These are phyloP conservation scores for Coemansia sp. DNA, from an alignment of 192 early-diverging fungal species.

Conservation along the genomic window DNA sequence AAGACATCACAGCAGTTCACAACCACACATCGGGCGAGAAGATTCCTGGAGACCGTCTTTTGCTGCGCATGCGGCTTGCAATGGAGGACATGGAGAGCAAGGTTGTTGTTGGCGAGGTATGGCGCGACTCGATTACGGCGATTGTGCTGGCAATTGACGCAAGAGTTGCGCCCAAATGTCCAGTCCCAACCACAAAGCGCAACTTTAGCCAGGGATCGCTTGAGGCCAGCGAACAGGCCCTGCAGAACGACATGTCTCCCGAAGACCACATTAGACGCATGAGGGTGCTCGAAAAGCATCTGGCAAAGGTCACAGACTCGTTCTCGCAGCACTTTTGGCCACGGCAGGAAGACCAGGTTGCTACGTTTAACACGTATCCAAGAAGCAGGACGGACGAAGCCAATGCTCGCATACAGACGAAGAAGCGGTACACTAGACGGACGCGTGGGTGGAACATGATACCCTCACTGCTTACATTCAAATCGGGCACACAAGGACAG, in stretches of 20 bases:
- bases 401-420: conserved; percentile 9
- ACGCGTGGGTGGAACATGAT: conserved; percentile 56
- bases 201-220: conserved; percentile 43
- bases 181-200: conserved; percentile 16
- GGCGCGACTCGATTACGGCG: conserved; percentile 52
- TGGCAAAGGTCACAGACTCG: conserved; percentile 52
- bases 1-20: conserved; percentile 27
- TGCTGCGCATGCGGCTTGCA: conserved; percentile 53
- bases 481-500: conserved; percentile 13
- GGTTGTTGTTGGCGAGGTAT: conserved; percentile 38
- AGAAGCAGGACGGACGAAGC: conserved; percentile 37
- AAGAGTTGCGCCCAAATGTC: conserved; percentile 37
- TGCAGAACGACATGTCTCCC: conserved; percentile 19
- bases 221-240: conserved; percentile 12
- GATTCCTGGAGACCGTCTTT: conserved; percentile 46
- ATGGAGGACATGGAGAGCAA: conserved; percentile 53
- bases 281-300: conserved; percentile 49
- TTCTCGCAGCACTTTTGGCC: conserved; percentile 54
- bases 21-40: conserved; percentile 28
- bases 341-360: conserved; percentile 32
- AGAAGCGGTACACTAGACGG: conserved; percentile 22
- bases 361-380: conserved; percentile 48
- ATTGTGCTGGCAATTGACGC: conserved; percentile 55
- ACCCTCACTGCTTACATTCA: conserved; percentile 48
- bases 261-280: conserved; percentile 52